Base-by-base conservation (phyloP, 1,139 yeast species). In the Diutina catenulata region DNA sequence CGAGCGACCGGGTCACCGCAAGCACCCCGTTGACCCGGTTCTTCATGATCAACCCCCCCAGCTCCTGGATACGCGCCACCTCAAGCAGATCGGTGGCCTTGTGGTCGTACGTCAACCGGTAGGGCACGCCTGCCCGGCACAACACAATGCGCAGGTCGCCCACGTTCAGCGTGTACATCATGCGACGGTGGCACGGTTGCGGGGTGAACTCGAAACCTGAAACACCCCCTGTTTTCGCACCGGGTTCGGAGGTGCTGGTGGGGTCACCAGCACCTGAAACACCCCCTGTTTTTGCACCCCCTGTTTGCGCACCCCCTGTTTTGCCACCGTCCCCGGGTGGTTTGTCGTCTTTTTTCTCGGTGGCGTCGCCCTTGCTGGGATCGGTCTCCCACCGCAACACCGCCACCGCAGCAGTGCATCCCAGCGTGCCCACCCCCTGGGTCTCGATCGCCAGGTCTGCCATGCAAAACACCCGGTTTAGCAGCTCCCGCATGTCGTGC, bases 321-420 rank as follows among this genome's bases (percentile, higher is more conserved):
- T n/a, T n/a, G n/a, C n/a, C n/a, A n/a, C n/a, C n/a, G n/a, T n/a
- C n/a, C n/a, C n/a, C n/a, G n/a, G n/a, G n/a, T n/a, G n/a, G n/a
- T n/a, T n/a, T n/a, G n/a, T n/a, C n/a, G n/a, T n/a, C n/a, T 5
- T 28, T 13, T 16, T 19, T 31, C 11, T 31, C 33, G n/a, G 13
- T 11, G 18, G 24, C 7, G 10, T 31, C 25, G 10, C 21, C 25
- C 3, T 21, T 20, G 15, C 7, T 11, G 7, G 35, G 35, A 18
- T 31, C 31, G 5, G 52, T 46, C 43, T 88, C 96, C 95, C 95
- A 87, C 41, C 94, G 65, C 41, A 87, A 58, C 1, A 91, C 77
- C 1, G 96, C 95, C 19, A 88, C 96, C 0, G 94, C 96, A 0
- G 96, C 98, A 0, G 99, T 93, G 48, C 94, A 79, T 0, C 98